A percentile compares a stretch with the other conserved stretches of the same genome.
These are phyloP conservation scores for Mortierella sp. DNA, from an alignment of 371 early-diverging fungal genomes.

Conservation along the genomic window DNA sequence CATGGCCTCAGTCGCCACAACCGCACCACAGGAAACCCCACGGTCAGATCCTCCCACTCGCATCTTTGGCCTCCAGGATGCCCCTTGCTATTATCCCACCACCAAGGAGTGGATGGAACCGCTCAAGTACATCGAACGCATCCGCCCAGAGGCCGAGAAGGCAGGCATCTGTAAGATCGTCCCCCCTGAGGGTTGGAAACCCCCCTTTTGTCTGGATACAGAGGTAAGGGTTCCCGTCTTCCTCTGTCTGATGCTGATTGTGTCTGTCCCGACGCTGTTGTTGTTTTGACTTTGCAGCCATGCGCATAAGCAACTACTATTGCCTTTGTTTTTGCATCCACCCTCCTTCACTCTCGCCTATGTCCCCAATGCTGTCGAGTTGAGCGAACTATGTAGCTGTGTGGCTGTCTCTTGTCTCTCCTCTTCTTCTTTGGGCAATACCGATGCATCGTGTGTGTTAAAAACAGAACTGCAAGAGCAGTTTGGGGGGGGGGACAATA, in stretches of 20 bases:
- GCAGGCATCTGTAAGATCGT: conserved; percentile 95
- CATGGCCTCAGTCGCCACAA: conserved; percentile 53
- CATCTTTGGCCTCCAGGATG: conserved; percentile 79
- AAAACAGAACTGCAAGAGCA: background rate
- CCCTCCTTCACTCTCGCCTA: background rate
- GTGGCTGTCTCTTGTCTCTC: background rate
- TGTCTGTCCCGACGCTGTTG: background rate
- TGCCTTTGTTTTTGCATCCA: background rate
- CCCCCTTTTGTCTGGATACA: conserved; percentile 88
- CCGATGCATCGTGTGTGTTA: conserved; percentile 9
- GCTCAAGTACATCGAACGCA: conserved; percentile 85
- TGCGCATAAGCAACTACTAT: conserved; percentile 8
- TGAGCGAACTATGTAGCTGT: background rate
- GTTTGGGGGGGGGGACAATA: conserved; percentile 8
- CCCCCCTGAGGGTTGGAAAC: conserved; percentile 90
- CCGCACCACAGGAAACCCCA: conserved; percentile 57
- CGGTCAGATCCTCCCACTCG: conserved; percentile 57
- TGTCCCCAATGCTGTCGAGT: background rate
- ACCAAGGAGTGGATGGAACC: conserved; percentile 89
- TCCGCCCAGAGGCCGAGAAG: conserved; percentile 83
- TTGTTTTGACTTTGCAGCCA: background rate
- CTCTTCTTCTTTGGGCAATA: conserved; percentile 10
- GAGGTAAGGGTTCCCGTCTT: conserved; percentile 66
- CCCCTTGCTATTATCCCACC: conserved; percentile 90
- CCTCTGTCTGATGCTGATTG: background rate